A percentile compares a stretch with the other conserved stretches of the same genome.
Evolutionary conservation across 1,139 yeast species (phyloP).

Genomic region (Pichia sp.): DNA sequence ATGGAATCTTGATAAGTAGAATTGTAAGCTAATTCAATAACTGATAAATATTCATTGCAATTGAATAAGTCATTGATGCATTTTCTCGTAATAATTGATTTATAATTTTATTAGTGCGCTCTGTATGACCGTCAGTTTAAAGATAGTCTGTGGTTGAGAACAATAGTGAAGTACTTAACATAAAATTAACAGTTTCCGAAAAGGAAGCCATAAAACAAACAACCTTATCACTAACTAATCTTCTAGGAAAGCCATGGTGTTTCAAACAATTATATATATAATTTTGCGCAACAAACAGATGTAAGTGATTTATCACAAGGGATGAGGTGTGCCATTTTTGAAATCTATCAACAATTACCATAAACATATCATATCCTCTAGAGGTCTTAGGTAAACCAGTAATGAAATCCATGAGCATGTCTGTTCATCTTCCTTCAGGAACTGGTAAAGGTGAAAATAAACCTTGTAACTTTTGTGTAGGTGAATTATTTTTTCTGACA

Average conservation of each 20-base stretch:
- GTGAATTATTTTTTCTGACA: slow-evolving; percentile 4
- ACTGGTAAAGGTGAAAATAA: slow-evolving; percentile 3
- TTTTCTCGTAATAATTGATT: background rate
- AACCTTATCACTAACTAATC: background rate
- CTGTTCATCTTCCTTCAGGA: slow-evolving; percentile 7
- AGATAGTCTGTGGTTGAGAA: background rate
- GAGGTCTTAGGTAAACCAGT: background rate
- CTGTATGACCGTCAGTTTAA: background rate
- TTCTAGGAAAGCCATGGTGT: background rate
- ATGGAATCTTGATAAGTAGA: background rate
- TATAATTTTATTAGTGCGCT: background rate
- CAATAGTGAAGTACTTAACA: background rate
- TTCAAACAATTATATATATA: background rate
- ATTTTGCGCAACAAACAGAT: background rate
- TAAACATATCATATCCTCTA: slow-evolving; percentile 1
- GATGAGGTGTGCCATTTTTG: slow-evolving; percentile 4
- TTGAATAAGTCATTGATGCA: background rate
- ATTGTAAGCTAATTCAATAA: background rate
- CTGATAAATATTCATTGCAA: background rate
- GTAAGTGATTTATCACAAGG: background rate
- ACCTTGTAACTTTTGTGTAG: slow-evolving; percentile 1
- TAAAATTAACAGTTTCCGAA: background rate
- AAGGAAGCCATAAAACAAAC: background rate
- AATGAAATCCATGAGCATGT: slow-evolving; percentile 4
- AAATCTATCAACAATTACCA: slow-evolving; percentile 3